Evolutionary conservation across 495 filamentous ascomycete species (phyloP).

Genomic region (Aspergillus coremiiformis): DNA sequence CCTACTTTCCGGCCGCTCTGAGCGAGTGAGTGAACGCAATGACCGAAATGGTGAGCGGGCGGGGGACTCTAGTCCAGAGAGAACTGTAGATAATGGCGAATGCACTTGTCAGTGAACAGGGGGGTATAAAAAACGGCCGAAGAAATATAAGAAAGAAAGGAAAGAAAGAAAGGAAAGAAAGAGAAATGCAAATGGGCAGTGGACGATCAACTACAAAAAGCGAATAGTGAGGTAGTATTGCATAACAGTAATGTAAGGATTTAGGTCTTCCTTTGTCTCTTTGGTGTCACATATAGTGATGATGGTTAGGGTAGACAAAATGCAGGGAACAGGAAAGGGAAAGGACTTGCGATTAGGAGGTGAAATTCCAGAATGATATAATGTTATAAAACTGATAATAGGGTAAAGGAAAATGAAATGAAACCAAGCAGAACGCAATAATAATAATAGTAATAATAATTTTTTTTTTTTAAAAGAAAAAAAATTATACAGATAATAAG

Average conservation of each 20-base stretch:
- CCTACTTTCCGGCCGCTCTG: constrained; percentile 28
- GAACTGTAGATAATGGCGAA: constrained; percentile 18
- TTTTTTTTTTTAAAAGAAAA: constrained; percentile 3
- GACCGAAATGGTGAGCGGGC: constrained; percentile 27
- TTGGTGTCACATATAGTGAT: constrained; percentile 8
- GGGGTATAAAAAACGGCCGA: constrained; percentile 4
- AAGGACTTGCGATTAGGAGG: background rate
- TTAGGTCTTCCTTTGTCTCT: constrained; percentile 2
- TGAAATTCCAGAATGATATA: background rate
- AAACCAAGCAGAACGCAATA: constrained; percentile 1
- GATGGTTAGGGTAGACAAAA: background rate
- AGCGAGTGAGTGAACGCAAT: constrained; percentile 26
- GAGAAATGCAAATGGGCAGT: constrained; percentile 10
- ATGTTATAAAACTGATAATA: background rate
- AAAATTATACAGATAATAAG: constrained; percentile 8
- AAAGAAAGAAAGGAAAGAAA: too few relatives aligned
- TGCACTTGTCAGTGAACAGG: constrained; percentile 13
- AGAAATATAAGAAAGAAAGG: too few relatives aligned
- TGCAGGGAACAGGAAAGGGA: constrained; percentile 2
- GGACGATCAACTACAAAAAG: background rate
- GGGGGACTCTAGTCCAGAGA: constrained; percentile 27
- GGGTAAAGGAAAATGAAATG: constrained; percentile 3
- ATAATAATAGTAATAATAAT: constrained; percentile 7
- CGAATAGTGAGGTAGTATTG: constrained; percentile 9
- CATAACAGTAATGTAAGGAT: constrained; percentile 9